Evolutionary conservation across 768 basidiomycete genomes (phyloP), one percentile per base, ranked within the genome.

Genomic region (Phylloporus sp.): DNA sequence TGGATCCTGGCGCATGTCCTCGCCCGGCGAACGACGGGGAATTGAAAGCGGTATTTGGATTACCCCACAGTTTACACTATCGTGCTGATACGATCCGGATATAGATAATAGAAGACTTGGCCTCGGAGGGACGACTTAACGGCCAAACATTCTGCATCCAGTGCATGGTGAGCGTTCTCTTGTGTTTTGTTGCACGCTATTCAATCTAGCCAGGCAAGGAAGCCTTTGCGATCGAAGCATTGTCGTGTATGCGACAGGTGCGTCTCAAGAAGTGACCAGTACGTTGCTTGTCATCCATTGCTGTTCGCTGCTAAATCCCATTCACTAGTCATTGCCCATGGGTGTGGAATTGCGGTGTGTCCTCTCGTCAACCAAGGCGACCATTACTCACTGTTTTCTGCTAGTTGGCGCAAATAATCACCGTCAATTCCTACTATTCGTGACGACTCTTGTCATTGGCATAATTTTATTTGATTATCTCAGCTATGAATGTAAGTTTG

Each of bases 311-410:
- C 58, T n/a, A 64, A 24, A 29, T 43, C 2, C 18, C 26, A 12
- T 41, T 26, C 41, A 38, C 26, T 42, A 95, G 94, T 61, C 95
- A 99, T 61, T 98, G 97, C 60, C 97, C 95, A 2, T 99, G 97
- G 97, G 86, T 97, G 15, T 99, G 95, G 95, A 98, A 98, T 70
- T 97, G 95, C 67, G 84, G 91, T 92, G 65, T 24, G 87, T 70
- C 28, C 10, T 46, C 35, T 52, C 29, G 31, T 54, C 8, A n/a
- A 13, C n/a, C 23, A 16, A n/a, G 39, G 34, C 18, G 28, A 29
- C 13, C 40, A 10, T 18, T 8, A 36, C 36, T 53, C 13, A 65
- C 20, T 31, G 22, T 50, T 64, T 48, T 45, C 9, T 28, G 15
- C 23, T 51, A 91, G 93, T 98, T 46, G 97, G 97, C 20, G 77